Evolutionary conservation across 108 stramenopile species (phyloP).

Genomic region (Nannochloropsis salina): DNA sequence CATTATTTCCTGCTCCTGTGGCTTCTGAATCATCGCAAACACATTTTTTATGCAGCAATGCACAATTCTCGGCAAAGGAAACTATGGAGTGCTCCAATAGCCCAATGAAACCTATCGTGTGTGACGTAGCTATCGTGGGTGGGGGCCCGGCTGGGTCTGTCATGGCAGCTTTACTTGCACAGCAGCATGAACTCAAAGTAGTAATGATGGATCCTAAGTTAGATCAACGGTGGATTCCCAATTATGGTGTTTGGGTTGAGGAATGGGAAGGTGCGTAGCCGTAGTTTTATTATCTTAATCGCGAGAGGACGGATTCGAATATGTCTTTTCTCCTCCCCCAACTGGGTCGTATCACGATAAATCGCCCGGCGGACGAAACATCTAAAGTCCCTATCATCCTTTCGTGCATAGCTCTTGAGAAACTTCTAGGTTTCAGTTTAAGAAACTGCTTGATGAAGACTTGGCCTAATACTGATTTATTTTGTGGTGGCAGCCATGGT

Average conservation of each 20-base stretch:
- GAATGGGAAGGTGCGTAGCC: slow-evolving; percentile 76
- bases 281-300: slow-evolving; percentile 12
- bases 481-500: slow-evolving; percentile 80
- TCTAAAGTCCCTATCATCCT: not conserved
- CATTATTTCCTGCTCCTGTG: too few species aligned
- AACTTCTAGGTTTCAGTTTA: slow-evolving; percentile 49
- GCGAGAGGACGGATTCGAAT: not conserved
- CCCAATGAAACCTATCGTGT: slow-evolving; percentile 11
- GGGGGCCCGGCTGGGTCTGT: slow-evolving; percentile 45
- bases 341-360: too few species aligned
- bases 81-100: too few species aligned
- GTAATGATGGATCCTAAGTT: slow-evolving; percentile 69
- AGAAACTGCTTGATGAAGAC: slow-evolving; percentile 59
- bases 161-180: slow-evolving; percentile 50
- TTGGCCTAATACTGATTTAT: slow-evolving; percentile 84
- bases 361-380: too few species aligned
- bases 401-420: not conserved
- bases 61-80: too few species aligned
- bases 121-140: slow-evolving; percentile 45
- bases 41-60: too few species aligned
- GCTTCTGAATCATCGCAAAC: too few species aligned
- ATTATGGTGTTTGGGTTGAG: slow-evolving; percentile 88
- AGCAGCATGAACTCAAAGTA: slow-evolving; percentile 60
- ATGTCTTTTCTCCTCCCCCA: not conserved
- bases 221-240: slow-evolving; percentile 70